These are phyloP conservation scores for Pterocarpus santalinus DNA, from an alignment of 306 rosid species.

Conservation along the genomic window DNA sequence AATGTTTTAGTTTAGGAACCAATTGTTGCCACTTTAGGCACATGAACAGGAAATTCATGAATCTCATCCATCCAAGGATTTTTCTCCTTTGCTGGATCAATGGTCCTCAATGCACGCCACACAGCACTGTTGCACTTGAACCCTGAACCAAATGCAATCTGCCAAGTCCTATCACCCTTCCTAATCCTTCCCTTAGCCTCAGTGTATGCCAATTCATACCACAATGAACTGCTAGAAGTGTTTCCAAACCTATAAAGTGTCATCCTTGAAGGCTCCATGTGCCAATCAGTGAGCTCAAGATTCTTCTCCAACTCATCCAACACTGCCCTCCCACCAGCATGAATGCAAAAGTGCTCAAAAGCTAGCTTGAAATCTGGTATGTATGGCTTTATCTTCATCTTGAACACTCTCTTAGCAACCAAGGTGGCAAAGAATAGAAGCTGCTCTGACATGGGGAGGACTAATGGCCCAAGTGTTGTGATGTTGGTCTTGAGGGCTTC, in stretches of 20 bases:
- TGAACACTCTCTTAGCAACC: slow-evolving; percentile 68
- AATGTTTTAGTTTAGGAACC: slow-evolving; percentile 13
- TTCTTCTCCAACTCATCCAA: slow-evolving; percentile 84
- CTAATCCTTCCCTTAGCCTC: slow-evolving; percentile 86
- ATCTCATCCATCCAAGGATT: slow-evolving; percentile 91
- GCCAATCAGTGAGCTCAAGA: slow-evolving; percentile 80
- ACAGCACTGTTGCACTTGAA: slow-evolving; percentile 96
- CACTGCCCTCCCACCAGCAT: slow-evolving; percentile 89
- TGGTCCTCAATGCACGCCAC: slow-evolving; percentile 77
- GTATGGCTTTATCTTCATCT: slow-evolving; percentile 78
- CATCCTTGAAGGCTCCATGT: slow-evolving; percentile 97
- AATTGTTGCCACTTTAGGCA: slow-evolving; percentile 65
- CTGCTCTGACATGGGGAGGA: slow-evolving; percentile 93
- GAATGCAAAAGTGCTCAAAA: slow-evolving; percentile 90
- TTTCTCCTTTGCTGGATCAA: slow-evolving; percentile 72
- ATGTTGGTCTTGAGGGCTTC: slow-evolving; percentile 89
- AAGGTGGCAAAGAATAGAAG: slow-evolving; percentile 69
- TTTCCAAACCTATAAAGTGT: slow-evolving; percentile 83
- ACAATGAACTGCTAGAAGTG: slow-evolving; percentile 90
- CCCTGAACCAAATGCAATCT: slow-evolving; percentile 94
- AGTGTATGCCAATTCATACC: slow-evolving; percentile 88
- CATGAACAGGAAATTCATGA: slow-evolving; percentile 79
- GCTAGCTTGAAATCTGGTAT: slow-evolving; percentile 90
- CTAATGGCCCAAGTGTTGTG: slow-evolving; percentile 84
- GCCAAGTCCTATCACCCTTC: slow-evolving; percentile 87